Base-by-base conservation (phyloP, 305 asterid species). In the Andrographis paniculata region DNA sequence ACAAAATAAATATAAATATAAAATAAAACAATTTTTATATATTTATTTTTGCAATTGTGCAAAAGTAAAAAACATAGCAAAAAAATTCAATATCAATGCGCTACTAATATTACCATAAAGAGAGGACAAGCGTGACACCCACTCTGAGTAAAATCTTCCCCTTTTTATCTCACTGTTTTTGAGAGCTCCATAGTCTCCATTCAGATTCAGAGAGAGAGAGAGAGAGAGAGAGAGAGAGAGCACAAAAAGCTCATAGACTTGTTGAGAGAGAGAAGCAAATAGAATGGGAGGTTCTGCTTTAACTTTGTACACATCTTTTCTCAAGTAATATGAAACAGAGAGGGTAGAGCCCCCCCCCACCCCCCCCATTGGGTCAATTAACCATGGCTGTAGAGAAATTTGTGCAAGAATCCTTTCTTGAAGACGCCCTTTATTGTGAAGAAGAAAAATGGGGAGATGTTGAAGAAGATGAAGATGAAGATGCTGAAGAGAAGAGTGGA, bases 41-140 rank as follows among this genome's bases (percentile, higher is more conserved):
- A n/a, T n/a, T n/a, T n/a, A n/a, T n/a, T n/a, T n/a, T n/a, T n/a
- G 33, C 9, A 10, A 27, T 27, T 33, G 12, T 7, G 38, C 38
- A 33, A 33, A 33, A 33, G 38, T 33, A 11, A 33, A 33, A 33
- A 13, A 33, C 38, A 11, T 7, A 5, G 12, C 11, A 11, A 33
- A 33, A 33, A 33, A 33, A 0, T 13, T n/a, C 38, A 33, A 7
- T n/a, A 33, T 13, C 38, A 33, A 11, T 33, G 12, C 11, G 12
- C 14, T 33, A 9, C 4, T n/a, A 9, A 33, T 4, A 7, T n/a
- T 5, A 7, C 2, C 50, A 54, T 61, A 77, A 70, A 76, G 74
- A 83, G 74, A 80, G 77, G 93, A 78, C 91, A 87, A 87, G 94
- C 87, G 91, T 78, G 93, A 72, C 71, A 72, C 48, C 79, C 80